A percentile compares a stretch with the other conserved stretches of the same genome.
These are phyloP conservation scores for Debaryomyces tyrocola DNA, from an alignment of 805 yeast species.

Conservation along the genomic window DNA sequence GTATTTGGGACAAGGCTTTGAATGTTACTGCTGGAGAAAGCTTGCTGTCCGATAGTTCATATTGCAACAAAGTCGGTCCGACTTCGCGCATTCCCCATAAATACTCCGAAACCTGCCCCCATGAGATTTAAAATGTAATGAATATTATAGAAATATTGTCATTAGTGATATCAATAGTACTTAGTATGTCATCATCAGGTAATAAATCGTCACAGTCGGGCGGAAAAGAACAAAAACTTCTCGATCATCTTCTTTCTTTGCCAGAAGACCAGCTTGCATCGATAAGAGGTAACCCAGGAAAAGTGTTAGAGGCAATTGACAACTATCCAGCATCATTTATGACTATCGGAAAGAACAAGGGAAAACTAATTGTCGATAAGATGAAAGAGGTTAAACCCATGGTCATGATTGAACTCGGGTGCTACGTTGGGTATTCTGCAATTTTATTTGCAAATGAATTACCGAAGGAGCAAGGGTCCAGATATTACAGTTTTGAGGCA, in stretches of 20 bases:
- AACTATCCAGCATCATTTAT: conserved; percentile 23
- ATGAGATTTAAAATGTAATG: too few relatives aligned
- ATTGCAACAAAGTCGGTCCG: too few relatives aligned
- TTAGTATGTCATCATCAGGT: too few relatives aligned
- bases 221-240: conserved; percentile 24
- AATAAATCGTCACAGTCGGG: neutral
- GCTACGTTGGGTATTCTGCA: conserved; percentile 39
- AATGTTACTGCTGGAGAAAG: too few relatives aligned
- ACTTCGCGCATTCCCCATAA: too few relatives aligned
- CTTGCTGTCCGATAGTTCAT: too few relatives aligned
- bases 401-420: conserved; percentile 32
- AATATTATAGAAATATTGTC: too few relatives aligned
- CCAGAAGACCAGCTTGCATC: conserved; percentile 21
- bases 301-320: conserved; percentile 31
- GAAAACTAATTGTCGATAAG: conserved; percentile 22
- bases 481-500: conserved; percentile 35
- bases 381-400: conserved; percentile 22
- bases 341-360: conserved; percentile 34
- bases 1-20: too few relatives aligned
- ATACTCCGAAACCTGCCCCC: too few relatives aligned
- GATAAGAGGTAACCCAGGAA: conserved; percentile 30
- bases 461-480: conserved; percentile 20
- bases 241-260: conserved; percentile 20
- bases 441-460: conserved; percentile 30
- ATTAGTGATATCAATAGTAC: too few relatives aligned